Conservation (phyloP, 2,329 filamentous ascomycete species). For the Ophiosphaerella korrae region DNA sequence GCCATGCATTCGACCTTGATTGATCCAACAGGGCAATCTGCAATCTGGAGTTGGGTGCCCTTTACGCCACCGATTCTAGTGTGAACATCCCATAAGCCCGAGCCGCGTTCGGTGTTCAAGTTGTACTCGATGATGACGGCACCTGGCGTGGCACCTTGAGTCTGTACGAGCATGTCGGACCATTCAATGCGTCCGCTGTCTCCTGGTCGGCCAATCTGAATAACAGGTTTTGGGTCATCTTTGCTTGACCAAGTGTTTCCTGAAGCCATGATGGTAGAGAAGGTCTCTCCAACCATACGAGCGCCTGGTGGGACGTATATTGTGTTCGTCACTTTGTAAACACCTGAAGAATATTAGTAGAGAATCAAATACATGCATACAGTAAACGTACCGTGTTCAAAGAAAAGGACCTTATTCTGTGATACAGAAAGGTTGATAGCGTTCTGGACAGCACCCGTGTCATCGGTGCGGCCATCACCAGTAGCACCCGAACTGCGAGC, state of each 20-base stretch:
- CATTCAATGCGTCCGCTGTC: conserved; percentile 72
- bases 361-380: neutral
- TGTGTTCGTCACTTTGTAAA: conserved; percentile 63
- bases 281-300: conserved; percentile 83
- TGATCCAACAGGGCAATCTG: conserved; percentile 74
- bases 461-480: conserved; percentile 80
- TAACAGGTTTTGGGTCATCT: conserved; percentile 64
- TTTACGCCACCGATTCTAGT: conserved; percentile 81
- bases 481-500: conserved; percentile 61
- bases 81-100: conserved; percentile 86
- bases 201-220: conserved; percentile 69
- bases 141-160: conserved; percentile 70
- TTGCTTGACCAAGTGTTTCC: conserved; percentile 60
- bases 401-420: conserved; percentile 61
- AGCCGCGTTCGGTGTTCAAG: conserved; percentile 53
- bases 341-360: conserved; percentile 15
- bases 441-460: conserved; percentile 79
- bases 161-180: conserved; percentile 75
- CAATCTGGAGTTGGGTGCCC: conserved; percentile 77
- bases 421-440: conserved; percentile 68
- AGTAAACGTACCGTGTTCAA: conserved; percentile 57
- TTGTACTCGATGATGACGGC: conserved; percentile 78
- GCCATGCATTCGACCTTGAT: conserved; percentile 69
- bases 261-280: conserved; percentile 81
- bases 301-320: conserved; percentile 69